Base-by-base conservation (phyloP, 192 early-diverging fungal genomes). In the Rhizophagus prolifer region DNA sequence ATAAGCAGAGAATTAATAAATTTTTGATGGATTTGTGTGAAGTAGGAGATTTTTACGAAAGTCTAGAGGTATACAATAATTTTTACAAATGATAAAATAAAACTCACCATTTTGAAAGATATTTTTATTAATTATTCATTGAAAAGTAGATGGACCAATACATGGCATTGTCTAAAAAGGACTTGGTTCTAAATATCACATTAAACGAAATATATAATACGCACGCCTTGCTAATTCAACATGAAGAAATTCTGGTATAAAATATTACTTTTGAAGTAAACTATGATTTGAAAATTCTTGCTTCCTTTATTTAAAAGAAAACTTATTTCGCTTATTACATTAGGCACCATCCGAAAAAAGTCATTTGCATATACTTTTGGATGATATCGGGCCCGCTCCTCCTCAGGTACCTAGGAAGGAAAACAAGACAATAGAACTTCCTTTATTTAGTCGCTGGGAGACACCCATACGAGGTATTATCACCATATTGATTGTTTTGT, bases 141-240 rank as follows among this genome's bases (percentile, higher is more conserved):
- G 6, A 54, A 36, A 46, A 26, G 36, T 80, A 85, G 87, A 98
- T 98, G 96, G 96, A 98, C 83, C 96, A 98, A 84, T 97, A 98
- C 77, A 93, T 97, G 81, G 95, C 95, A 1, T 78, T 98, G 67
- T 97, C 95, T 4, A 97, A 96, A 79, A 95, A 94, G 80, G 92
- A 98, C 75, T 90, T 96, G 66, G 83, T 91, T 70, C 84, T 98
- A 13, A 90, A 93, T 81, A 97, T 98, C 65, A 93, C 94, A 21
- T 82, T 97, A 54, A 98, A 98, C 82, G 96, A 98, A 89, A 92
- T 98, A 75, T 95, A 94, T 83, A 95, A 94, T 80, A 98, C 95
- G 31, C 95, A 96, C 65, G 83, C 91, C 31, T 83, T 98, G 38
- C 83, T 98, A 77, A 78, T 90, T 10, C 92, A 95, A 79, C 95